Conservation (phyloP, 257 asterid genomes). For the Solanum sparsipilum region DNA sequence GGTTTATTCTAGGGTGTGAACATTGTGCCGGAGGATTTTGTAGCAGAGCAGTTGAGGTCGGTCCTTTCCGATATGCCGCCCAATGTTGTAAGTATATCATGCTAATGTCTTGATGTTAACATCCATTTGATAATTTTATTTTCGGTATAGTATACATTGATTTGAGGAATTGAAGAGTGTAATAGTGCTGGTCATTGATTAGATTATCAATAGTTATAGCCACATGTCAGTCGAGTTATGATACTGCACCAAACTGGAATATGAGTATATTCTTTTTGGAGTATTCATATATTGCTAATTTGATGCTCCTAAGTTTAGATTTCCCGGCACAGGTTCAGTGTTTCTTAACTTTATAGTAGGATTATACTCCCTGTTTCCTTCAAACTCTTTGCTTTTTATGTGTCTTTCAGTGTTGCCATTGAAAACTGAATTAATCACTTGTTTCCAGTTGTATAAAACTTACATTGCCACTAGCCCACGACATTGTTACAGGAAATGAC, state of each 20-base stretch:
- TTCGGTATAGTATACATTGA: background rate
- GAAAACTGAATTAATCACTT: background rate
- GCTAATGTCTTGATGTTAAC: background rate
- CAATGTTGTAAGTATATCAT: slow-evolving; percentile 61
- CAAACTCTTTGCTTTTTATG: background rate
- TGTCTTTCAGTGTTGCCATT: background rate
- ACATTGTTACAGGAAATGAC: background rate
- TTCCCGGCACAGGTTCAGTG: background rate
- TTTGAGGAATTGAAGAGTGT: background rate
- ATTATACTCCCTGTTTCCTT: background rate
- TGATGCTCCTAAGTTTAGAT: background rate
- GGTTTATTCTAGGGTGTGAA: slow-evolving; percentile 56
- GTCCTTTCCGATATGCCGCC: slow-evolving; percentile 88
- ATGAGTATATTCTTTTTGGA: background rate
- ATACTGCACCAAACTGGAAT: background rate
- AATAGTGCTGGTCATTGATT: background rate
- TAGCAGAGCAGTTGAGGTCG: slow-evolving; percentile 68
- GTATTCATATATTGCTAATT: background rate
- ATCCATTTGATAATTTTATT: background rate
- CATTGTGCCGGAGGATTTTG: slow-evolving; percentile 48
- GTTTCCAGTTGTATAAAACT: background rate
- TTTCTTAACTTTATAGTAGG: background rate
- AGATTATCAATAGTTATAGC: background rate
- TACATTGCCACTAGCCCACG: background rate
- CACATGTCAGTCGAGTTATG: background rate